Base-by-base conservation (phyloP, 2,329 filamentous ascomycete genomes). In the Thelonectria rubi region DNA sequence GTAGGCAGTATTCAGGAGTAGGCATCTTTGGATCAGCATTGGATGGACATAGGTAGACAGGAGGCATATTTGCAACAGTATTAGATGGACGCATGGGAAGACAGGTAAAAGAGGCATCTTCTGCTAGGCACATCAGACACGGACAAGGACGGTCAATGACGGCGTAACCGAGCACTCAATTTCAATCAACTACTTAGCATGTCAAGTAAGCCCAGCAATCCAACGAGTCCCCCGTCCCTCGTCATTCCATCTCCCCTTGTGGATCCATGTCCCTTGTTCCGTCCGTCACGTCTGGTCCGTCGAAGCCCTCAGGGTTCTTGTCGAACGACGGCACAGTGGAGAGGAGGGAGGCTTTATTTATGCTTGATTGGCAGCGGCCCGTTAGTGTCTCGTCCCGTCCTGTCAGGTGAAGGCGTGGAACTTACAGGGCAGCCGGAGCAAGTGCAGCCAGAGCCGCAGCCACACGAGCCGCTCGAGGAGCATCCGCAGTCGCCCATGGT, bases 401-500 rank as follows among this genome's bases (percentile, higher is more conserved):
- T n/a, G 3, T 17, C 14, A 47, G 17, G 18, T n/a, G n/a, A 32
- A 39, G 20, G 43, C 15, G 18, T 9, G 50, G 40, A 24, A 74
- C 78, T 71, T 76, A 81, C 79, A 67, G 79, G 78, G 77, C 79
- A 81, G 71, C 73, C 73, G 48, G 72, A 65, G 67, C 79, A 81
- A 65, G 78, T 75, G 78, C 79, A 81, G 73, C 65, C 43, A 30
- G 73, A 70, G 69, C 79, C 79, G 72, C 79, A 81, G 71, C 72
- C 69, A 72, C 79, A 81, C 55, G 75, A 69, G 67, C 79, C 79
- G 63, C 77, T 75, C 53, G 74, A 68, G 67, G 77, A 68, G 65
- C 79, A 81, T 70, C 78, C 78, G 67, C 78, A 81, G 70, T 74
- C 77, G 72, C 73, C 72, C 79, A 81, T 81, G 68, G 62, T n/a